Conservation (phyloP, 345 rosid species). For the Pistacia vera region DNA sequence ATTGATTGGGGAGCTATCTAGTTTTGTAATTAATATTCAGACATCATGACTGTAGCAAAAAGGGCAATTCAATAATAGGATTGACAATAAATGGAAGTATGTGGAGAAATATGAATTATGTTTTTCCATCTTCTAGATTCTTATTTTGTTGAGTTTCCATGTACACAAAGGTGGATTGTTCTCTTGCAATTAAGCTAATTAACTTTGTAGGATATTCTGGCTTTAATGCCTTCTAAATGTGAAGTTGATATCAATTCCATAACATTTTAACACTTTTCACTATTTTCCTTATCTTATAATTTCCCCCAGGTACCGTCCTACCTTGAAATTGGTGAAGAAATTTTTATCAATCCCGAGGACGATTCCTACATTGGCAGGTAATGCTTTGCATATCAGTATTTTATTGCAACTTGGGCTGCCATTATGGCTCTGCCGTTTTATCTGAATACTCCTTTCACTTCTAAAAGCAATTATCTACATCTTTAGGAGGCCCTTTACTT, state of each 20-base stretch:
- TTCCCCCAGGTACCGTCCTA: slow-evolving; percentile 70
- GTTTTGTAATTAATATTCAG: no score
- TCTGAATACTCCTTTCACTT: background rate
- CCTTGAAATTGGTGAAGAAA: slow-evolving; percentile 73
- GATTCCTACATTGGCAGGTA: slow-evolving; percentile 78
- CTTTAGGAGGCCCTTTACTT: background rate
- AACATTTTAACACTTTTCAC: background rate
- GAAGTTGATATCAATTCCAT: background rate
- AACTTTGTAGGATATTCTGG: background rate
- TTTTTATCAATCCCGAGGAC: slow-evolving; percentile 75
- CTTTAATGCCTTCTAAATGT: background rate
- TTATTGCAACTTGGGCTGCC: background rate
- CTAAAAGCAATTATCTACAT: slow-evolving; percentile 9
- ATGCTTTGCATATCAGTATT: background rate
- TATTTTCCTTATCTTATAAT: background rate
- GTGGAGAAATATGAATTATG: no score
- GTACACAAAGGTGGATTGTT: background rate
- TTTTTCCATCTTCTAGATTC: no score
- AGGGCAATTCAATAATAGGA: no score
- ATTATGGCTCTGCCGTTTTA: background rate
- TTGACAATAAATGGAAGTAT: no score
- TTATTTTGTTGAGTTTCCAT: background rate
- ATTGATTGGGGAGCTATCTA: no score
- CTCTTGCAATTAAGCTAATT: background rate
- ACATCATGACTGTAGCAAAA: no score